A percentile compares a stretch with the other conserved stretches of the same genome.
Evolutionary conservation across 805 yeast species (phyloP).

Genomic region (Starmera dryadoides): DNA sequence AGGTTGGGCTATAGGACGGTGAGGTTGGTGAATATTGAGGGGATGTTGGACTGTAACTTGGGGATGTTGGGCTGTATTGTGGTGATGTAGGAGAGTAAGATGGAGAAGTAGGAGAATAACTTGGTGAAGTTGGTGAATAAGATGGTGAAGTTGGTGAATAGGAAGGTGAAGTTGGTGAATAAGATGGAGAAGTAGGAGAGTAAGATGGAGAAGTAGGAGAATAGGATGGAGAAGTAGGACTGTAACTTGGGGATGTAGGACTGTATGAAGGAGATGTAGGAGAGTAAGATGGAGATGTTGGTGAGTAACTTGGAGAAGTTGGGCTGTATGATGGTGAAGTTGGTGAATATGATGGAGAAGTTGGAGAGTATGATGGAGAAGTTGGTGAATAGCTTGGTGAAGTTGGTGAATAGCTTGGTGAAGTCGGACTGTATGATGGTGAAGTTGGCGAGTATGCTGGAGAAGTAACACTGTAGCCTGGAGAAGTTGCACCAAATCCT

Average conservation of each 20-base stretch:
- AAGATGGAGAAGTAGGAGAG: conserved; percentile 75
- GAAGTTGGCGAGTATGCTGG: conserved; percentile 71
- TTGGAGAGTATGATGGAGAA: conserved; percentile 66
- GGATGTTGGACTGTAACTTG: conserved; percentile 62
- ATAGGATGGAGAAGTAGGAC: conserved; percentile 67
- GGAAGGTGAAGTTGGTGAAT: conserved; percentile 66
- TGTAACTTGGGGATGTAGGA: conserved; percentile 64
- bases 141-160: conserved; percentile 76
- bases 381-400: conserved; percentile 72
- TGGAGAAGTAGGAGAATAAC: conserved; percentile 67
- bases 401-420: conserved; percentile 59
- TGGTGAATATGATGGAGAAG: conserved; percentile 75
- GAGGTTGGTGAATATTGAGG: conserved; percentile 53
- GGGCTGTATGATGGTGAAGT: conserved; percentile 69
- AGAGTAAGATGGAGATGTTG: conserved; percentile 67
- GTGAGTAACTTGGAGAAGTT: conserved; percentile 62
- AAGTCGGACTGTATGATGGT: conserved; percentile 49
- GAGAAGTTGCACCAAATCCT: conserved; percentile 60
- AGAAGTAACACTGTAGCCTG: conserved; percentile 71
- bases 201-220: conserved; percentile 61
- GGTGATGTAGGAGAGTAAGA: conserved; percentile 80
- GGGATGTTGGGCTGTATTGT: conserved; percentile 65
- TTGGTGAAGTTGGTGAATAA: conserved; percentile 72
- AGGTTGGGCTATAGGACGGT: conserved; percentile 54
- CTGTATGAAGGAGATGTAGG: conserved; percentile 67